Conservation (phyloP, 805 yeast species). For the Diddensiella caesifluorescens region DNA sequence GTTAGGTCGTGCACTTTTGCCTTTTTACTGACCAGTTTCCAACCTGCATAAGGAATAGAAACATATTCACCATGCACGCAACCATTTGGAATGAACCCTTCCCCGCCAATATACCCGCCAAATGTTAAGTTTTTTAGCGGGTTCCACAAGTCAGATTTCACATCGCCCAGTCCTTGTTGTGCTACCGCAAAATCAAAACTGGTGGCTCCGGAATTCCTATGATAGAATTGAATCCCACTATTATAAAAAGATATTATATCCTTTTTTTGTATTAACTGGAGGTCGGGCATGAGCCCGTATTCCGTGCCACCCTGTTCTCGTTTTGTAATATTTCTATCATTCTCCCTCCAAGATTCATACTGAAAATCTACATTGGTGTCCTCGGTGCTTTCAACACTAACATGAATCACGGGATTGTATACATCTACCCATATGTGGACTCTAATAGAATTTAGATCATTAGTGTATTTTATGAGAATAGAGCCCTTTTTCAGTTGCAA, state of each 20-base stretch:
- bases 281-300: background rate
- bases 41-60: background rate
- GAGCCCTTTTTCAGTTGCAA: slow-evolving; percentile 2
- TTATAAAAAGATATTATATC: background rate
- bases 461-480: background rate
- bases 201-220: background rate
- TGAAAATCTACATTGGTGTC: background rate
- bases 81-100: background rate
- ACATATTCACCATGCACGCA: background rate
- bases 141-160: background rate
- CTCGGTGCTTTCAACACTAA: background rate
- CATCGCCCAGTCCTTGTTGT: background rate
- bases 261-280: background rate
- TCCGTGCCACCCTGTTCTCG: background rate
- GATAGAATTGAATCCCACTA: background rate
- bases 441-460: background rate
- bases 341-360: slow-evolving; percentile 1
- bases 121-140: slow-evolving; percentile 1
- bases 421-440: slow-evolving; percentile 6
- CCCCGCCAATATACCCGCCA: background rate
- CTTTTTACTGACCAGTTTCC: background rate
- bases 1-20: slow-evolving; percentile 1
- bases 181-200: slow-evolving; percentile 2
- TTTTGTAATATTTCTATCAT: background rate
- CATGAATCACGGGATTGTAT: slow-evolving; percentile 2